Evolutionary conservation across 805 yeast species (phyloP).

Genomic region (Sugiyamaella mastotermitis): DNA sequence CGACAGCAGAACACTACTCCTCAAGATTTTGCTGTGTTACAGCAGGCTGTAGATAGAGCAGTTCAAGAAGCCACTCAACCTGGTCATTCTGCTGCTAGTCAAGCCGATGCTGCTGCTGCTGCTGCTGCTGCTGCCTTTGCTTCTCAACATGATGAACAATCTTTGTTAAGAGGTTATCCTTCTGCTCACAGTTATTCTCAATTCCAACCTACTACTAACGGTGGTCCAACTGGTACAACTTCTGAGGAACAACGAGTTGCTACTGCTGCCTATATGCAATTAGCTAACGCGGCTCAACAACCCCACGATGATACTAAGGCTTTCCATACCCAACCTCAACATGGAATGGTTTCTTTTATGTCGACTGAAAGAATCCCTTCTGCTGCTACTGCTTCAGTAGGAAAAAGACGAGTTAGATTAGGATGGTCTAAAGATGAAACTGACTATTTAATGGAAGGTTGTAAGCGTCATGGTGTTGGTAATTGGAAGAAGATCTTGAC

Average conservation of each 20-base stretch:
- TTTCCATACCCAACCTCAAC: conserved; percentile 2
- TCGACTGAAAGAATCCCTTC: conserved; percentile 5
- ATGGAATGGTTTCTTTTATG: conserved; percentile 9
- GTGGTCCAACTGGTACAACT: conserved; percentile 1
- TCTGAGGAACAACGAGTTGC: conserved; percentile 5
- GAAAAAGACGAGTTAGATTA: conserved; percentile 32
- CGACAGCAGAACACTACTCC: conserved; percentile 1
- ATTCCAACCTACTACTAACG: conserved; percentile 4
- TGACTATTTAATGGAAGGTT: conserved; percentile 36
- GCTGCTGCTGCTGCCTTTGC: conserved; percentile 4
- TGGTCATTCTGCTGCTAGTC: background rate
- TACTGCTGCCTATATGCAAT: conserved; percentile 10
- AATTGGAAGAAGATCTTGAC: conserved; percentile 42
- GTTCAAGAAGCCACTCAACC: conserved; percentile 2
- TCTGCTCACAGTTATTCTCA: conserved; percentile 4
- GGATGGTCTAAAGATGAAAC: conserved; percentile 42
- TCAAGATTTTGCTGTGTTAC: background rate
- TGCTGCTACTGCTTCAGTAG: conserved; percentile 10
- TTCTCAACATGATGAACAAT: conserved; percentile 5
- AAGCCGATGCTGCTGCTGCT: background rate
- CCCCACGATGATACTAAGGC: conserved; percentile 1
- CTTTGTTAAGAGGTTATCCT: conserved; percentile 2
- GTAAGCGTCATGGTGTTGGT: conserved; percentile 38
- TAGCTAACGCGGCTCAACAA: conserved; percentile 11
- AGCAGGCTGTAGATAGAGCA: conserved; percentile 7